A percentile compares a stretch with the other conserved stretches of the same genome.
Evolutionary conservation across 805 yeast species (phyloP).

Genomic region (Zygosaccharomyces siamensis): DNA sequence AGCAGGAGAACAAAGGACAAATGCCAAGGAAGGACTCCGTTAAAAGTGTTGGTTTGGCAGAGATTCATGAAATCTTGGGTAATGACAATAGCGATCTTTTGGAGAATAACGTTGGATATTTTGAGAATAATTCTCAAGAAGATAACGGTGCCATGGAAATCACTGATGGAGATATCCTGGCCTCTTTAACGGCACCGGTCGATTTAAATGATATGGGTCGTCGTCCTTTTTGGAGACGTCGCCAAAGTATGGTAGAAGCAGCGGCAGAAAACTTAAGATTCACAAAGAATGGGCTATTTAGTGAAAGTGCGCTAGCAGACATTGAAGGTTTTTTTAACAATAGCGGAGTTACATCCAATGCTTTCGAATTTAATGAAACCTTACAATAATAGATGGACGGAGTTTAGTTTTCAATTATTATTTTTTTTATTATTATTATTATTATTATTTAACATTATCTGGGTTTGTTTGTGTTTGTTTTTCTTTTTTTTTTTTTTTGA

Average conservation of each 20-base stretch:
- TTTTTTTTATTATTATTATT: neutral
- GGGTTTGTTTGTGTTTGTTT: neutral
- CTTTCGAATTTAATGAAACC: constrained; percentile 28
- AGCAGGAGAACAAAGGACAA: neutral
- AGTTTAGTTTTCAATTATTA: neutral
- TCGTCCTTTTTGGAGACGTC: constrained; percentile 42
- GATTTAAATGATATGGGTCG: constrained; percentile 26
- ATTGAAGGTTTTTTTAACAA: constrained; percentile 53
- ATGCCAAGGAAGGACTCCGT: constrained; percentile 24
- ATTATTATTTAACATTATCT: neutral
- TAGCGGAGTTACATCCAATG: constrained; percentile 14
- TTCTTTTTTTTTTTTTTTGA: neutral
- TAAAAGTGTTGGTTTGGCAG: constrained; percentile 32
- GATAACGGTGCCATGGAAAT: constrained; percentile 12
- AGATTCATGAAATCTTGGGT: constrained; percentile 30
- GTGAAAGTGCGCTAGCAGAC: constrained; percentile 67
- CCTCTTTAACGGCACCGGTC: constrained; percentile 35
- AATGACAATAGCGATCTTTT: constrained; percentile 24
- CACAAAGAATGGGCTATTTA: constrained; percentile 71
- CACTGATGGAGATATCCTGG: constrained; percentile 31
- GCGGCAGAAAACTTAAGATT: constrained; percentile 70
- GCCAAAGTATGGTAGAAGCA: constrained; percentile 69
- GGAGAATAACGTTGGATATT: constrained; percentile 12
- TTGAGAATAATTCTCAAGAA: constrained; percentile 6
- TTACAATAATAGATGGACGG: constrained; percentile 16